Conservation (phyloP, 2,329 filamentous ascomycete species). For the Cercospora citrullina region DNA sequence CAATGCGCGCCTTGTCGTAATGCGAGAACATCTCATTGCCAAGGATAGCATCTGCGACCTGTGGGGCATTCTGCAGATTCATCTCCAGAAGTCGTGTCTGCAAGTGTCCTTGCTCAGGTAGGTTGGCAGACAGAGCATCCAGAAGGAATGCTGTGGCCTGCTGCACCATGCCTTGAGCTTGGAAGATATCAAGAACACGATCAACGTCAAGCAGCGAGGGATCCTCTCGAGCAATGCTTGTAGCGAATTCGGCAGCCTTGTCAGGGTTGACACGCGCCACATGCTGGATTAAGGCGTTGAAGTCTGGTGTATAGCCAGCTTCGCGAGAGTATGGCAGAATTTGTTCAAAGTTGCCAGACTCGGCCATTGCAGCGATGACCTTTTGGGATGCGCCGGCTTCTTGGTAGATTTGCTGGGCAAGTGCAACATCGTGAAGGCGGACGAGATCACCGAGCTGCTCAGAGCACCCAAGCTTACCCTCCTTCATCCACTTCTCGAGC, state of each 20-base stretch:
- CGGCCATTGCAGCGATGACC: constrained; percentile 90
- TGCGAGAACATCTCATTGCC: constrained; percentile 98
- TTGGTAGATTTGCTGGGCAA: constrained; percentile 86
- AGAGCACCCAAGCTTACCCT: constrained; percentile 93
- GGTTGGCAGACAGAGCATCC: constrained; percentile 92
- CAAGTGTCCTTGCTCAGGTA: constrained; percentile 85
- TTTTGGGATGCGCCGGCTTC: constrained; percentile 90
- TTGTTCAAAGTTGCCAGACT: constrained; percentile 95
- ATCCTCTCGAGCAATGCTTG: constrained; percentile 86
- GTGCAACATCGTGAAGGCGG: constrained; percentile 80
- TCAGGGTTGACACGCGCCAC: constrained; percentile 71
- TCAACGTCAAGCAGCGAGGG: constrained; percentile 87
- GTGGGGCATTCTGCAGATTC: constrained; percentile 94
- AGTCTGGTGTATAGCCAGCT: constrained; percentile 90
- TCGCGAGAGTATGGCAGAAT: constrained; percentile 89
- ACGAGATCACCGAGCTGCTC: constrained; percentile 96
- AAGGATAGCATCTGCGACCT: constrained; percentile 95
- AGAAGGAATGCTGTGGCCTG: constrained; percentile 97
- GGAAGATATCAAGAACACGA: constrained; percentile 95
- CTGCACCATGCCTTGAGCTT: constrained; percentile 96
- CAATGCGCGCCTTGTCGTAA: constrained; percentile 88
- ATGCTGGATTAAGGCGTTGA: constrained; percentile 86
- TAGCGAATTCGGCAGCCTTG: constrained; percentile 92
- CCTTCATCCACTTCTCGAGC: constrained; percentile 95
- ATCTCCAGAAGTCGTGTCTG: constrained; percentile 96